Conservation (phyloP, 345 rosid genomes). For the Eucalyptus polybractea region DNA sequence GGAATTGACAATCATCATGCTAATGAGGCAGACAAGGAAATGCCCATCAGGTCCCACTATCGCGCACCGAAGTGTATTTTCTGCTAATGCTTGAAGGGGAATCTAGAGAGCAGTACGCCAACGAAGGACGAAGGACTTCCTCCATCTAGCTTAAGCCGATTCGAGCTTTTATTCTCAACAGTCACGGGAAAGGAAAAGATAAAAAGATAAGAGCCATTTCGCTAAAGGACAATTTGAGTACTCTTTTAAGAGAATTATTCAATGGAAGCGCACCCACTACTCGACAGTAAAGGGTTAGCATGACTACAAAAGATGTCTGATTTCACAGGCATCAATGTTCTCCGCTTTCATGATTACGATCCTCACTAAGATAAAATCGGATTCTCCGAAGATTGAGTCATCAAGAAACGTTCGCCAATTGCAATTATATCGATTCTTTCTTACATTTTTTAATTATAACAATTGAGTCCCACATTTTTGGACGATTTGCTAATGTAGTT, state of each 20-base stretch:
- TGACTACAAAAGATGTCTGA: background rate
- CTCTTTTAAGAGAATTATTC: background rate
- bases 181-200: background rate
- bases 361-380: background rate
- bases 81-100: background rate
- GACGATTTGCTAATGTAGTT: rapidly evolving
- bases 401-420: background rate
- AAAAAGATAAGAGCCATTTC: background rate
- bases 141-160: background rate
- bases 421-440: rapidly evolving
- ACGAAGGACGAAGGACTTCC: background rate
- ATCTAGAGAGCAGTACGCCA: background rate
- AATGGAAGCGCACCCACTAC: background rate
- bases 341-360: background rate
- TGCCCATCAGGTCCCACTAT: background rate
- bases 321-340: background rate
- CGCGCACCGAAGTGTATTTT: background rate
- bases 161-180: background rate
- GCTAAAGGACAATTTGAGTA: background rate
- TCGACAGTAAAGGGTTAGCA: background rate
- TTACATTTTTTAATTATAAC: rapidly evolving
- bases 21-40: background rate
- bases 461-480: rapidly evolving
- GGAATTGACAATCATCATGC: background rate
- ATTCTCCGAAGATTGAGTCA: rapidly evolving